phyloP scores from a whole-genome alignment of 495 filamentous ascomycete genomes.

The Lineolata rhizophorae region DNA sequence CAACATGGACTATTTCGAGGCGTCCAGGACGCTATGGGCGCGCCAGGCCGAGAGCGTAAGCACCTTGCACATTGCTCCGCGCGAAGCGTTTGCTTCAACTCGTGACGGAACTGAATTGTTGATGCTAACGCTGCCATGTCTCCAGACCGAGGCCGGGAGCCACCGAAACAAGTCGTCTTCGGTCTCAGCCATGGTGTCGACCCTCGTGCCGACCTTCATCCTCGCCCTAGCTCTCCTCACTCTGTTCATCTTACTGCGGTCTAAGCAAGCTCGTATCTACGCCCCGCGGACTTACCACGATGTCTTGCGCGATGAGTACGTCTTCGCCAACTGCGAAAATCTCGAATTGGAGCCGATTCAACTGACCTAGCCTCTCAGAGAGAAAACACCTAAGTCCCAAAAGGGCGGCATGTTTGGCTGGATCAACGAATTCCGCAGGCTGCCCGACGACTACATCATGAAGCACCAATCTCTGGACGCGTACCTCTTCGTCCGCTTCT shows the following conservation, averaged over 20 bases:
- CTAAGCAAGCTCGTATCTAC: conserved; percentile 50
- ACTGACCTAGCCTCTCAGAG: conserved; percentile 4
- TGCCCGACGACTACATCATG: conserved; percentile 38
- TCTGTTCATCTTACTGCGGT: conserved; percentile 52
- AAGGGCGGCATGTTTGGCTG: conserved; percentile 30
- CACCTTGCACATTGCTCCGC: no score
- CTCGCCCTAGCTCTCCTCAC: conserved; percentile 37
- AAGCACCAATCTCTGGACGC: conserved; percentile 54
- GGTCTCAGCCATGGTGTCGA: conserved; percentile 37
- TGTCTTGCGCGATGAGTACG: conserved; percentile 17
- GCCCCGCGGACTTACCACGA: conserved; percentile 68
- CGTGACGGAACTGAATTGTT: no score
- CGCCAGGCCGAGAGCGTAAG: no score
- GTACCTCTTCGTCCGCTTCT: conserved; percentile 69
- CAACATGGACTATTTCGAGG: no score
- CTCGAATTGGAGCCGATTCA: background rate
- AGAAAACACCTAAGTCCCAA: conserved; percentile 7
- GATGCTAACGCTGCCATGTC: no score
- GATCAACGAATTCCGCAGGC: conserved; percentile 36
- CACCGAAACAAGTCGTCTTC: no score
- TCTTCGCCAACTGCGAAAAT: no score
- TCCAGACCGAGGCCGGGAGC: no score
- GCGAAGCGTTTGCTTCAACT: no score
- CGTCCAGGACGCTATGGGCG: no score
- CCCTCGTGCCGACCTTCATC: conserved; percentile 45